Evolutionary conservation across 1,284 basidiomycete genomes (phyloP), one percentile per base, ranked within the genome.

Genomic region (Sphagnurus paluster): DNA sequence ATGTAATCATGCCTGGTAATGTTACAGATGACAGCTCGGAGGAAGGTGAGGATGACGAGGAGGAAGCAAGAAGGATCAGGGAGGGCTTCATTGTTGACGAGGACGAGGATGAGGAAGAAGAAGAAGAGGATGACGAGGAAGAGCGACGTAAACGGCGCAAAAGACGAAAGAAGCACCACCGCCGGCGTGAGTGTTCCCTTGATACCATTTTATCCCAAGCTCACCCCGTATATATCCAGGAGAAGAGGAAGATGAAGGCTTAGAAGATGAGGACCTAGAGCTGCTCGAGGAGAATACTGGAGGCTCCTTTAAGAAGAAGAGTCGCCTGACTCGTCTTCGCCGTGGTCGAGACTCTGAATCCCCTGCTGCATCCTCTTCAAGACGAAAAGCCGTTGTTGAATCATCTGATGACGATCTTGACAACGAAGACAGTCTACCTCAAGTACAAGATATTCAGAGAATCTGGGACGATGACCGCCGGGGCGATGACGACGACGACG

Each of bases 251-350:
- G 81, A 87, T 21, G 83, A 86, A 49, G 90, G 75, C n/a, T 72
- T 98, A 35, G 94, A 97, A 56, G 96, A 98, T 44, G 97, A 99
- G 60, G 97, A 99, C 62, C 70, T 99, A 44, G 95, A 96, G 43
- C 77, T 99, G 7, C 67, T 99, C 17, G 91, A 92, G 61, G 97
- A 99, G 75, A 99, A 98, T 59, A 93, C 93, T 3, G 94, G 96
- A 7, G 78, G 80, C 16, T 75, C 79, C 2, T 84, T 82, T 67
- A 79, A 73, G 56, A 72, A 76, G 59, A 77, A 72, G 57, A 80
- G 76, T 24, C 43, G 36, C 14, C 30, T 92, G 34, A 87, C 84
- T 54, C 81, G 89, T 53, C 75, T 90, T 35, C 82, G 87, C 52
- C 82, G 87, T 44, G 84, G 82, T 29, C 78, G 83, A 52, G 80